phyloP scores from a whole-genome alignment of 257 asterid genomes.

The Solanum pimpinellifolium region DNA sequence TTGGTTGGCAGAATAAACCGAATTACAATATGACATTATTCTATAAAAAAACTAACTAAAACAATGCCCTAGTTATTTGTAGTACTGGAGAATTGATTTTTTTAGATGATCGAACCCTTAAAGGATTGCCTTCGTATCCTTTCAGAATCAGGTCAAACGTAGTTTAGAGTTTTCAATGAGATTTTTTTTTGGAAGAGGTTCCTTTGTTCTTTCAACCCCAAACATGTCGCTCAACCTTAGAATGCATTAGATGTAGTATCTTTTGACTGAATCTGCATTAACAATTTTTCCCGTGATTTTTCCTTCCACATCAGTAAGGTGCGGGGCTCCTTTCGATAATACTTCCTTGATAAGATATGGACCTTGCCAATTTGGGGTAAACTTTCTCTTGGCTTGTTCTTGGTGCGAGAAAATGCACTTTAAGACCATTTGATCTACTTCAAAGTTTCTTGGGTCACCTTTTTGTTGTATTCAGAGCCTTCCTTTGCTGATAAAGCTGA shows the following conservation, averaged over 20 bases:
- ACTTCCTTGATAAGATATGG: no score
- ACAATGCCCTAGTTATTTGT: not conserved
- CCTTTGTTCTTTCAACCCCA: no score
- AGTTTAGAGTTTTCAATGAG: not conserved
- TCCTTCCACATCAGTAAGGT: not conserved
- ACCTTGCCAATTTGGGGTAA: not conserved
- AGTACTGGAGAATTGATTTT: not conserved
- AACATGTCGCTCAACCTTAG: no score
- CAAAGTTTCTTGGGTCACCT: no score
- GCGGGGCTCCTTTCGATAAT: no score
- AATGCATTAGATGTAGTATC: not conserved
- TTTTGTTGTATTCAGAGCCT: no score
- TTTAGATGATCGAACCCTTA: not conserved
- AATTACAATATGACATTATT: not conserved
- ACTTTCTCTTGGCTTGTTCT: no score
- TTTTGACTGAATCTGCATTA: not conserved
- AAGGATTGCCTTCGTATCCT: not conserved
- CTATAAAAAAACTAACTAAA: not conserved
- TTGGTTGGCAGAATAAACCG: not conserved
- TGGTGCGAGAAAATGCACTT: not conserved
- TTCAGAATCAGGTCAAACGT: not conserved
- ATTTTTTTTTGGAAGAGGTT: no score
- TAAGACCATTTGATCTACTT: not conserved
- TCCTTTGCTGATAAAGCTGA: no score
- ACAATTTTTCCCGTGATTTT: not conserved